Base-by-base conservation (phyloP, 2,329 filamentous ascomycete genomes). In the Colletotrichum paranaense region DNA sequence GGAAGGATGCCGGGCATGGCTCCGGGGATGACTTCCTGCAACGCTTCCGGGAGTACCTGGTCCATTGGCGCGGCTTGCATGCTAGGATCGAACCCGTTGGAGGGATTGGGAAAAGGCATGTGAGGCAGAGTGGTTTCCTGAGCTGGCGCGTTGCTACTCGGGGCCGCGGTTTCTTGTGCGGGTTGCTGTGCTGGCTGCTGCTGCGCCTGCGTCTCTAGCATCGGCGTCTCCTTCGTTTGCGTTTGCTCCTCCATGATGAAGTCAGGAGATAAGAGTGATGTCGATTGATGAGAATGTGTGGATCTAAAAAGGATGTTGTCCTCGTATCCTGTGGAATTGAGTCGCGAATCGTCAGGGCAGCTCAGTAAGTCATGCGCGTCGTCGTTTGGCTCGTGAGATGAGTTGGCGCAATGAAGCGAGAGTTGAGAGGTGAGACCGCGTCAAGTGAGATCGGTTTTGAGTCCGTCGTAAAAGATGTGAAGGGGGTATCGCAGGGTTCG, bases 1-100 rank as follows among this genome's bases (percentile, higher is more conserved):
- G 74, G 74, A 11, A 76, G 69, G 14, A 76, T 71, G 42, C 73
- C 73, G 1, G 74, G 73, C 58, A 75, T 67, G n/a, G 69, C 69
- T 58, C 65, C 74, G 11, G 74, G 73, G 11, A 72, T 74, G 63
- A 75, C 73, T 55, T 73, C 74, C 49, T 76, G 73, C 26, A 76
- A 57, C 19, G 68, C 73, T 52, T 73, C 74, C 12, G 74, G 74
- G 35, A 76, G 66, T 22, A 73, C 74, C 52, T 76, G 74, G 12
- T 70, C 69, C 74, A 75, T 75, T 16, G 73, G 59, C 42, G 58
- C 74, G n/a, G 67, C 19, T 14, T 76, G 68, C 24, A 74, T 52
- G 52, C 38, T 68, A n/a, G 62, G 52, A n/a, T 71, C 46, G 28
- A 71, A 73, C 12, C 71, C 60, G 62, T 66, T 71, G 28, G 71